Evolutionary conservation across 1,139 yeast species (phyloP), one percentile per base, ranked within the genome.

Genomic region (Blastobotrys arbuscula): DNA sequence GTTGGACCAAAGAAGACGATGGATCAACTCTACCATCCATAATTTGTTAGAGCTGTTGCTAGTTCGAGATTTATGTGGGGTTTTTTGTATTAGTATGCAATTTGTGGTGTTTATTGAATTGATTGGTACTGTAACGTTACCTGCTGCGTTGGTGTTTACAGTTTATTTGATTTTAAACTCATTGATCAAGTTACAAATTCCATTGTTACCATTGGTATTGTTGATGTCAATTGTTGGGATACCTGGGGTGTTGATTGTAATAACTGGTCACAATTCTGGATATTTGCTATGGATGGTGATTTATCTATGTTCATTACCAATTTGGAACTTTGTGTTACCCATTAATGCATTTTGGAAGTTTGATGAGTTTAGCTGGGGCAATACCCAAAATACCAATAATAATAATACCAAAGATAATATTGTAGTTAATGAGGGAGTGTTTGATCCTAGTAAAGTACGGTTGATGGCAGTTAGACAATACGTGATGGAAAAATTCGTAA

Each of bases 1-100:
- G 59, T 72, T 92, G 49, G 90, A 97, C 1, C 98, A 92, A 67
- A 83, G 98, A 66, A 87, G 98, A 70, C 86, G 98, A 66, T 92
- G 98, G 98, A 92, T 92, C 61, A 92, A 92, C 68, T 89, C 97
- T 2, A 92, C 98, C 0, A 95, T 92, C 43, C 98, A 92, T 68
- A 92, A 92, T 63, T 77, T 92, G 64, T 79, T 92, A 83, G 98
- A 92, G 68, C 77, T 92, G 59, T 86, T 85, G 2, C 71, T 89
- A 57, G 95, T 90, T 34, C 81, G 83, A 50, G 97, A 92, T 66
- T 75, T 92, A 57, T 92, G 98, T 75, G 98, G 98, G 56, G 92
- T 96, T 0, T 92, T 92, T 66, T 90, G 97, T 60, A 86, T 90
- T 60, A 90, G 97, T 1, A 92, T 92, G 98, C 97, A 92, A 69